A percentile compares a stretch with the other conserved stretches of the same genome.
phyloP scores from a whole-genome alignment of 179 eudicot genomes.

The Corrigiola litoralis region DNA sequence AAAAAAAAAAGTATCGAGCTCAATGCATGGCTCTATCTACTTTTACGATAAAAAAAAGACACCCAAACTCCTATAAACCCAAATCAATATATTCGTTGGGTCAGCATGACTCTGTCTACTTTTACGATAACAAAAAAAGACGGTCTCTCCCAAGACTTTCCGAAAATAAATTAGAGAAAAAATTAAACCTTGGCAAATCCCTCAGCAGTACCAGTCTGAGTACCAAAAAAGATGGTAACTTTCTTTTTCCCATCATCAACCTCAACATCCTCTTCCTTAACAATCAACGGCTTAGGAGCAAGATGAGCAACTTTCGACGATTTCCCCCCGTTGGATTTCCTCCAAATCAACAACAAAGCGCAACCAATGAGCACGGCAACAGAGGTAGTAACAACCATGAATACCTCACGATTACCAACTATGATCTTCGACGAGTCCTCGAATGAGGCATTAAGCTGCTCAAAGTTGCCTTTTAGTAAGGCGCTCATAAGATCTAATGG shows the following conservation, averaged over 20 bases:
- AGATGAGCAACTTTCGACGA: conserved; percentile 20
- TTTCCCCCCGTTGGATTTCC: conserved; percentile 44
- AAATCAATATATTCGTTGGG: too few species aligned
- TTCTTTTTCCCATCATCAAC: conserved; percentile 72
- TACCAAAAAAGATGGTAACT: conserved; percentile 76
- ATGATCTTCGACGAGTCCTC: conserved; percentile 43
- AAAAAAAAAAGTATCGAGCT: too few species aligned
- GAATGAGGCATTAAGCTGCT: conserved; percentile 47
- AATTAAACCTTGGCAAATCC: conserved; percentile 84
- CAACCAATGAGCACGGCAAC: conserved; percentile 67
- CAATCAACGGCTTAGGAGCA: conserved; percentile 30
- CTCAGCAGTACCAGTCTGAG: conserved; percentile 99
- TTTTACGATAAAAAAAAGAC: too few species aligned
- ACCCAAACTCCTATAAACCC: too few species aligned
- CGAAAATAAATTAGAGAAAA: not conserved
- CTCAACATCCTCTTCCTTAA: conserved; percentile 36
- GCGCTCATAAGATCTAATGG: conserved; percentile 72
- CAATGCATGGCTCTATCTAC: too few species aligned
- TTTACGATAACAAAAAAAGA: too few species aligned
- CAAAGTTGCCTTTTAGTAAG: conserved; percentile 44
- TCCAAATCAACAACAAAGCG: conserved; percentile 53
- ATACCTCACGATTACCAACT: conserved; percentile 46
- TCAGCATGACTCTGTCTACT: too few species aligned
- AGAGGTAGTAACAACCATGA: conserved; percentile 62
- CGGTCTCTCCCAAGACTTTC: too few species aligned